Percentiles rank a stretch among this genome's conserved stretches.
Conservation (phyloP, 345 rosid genomes). For the Geranium rotundifolium region DNA sequence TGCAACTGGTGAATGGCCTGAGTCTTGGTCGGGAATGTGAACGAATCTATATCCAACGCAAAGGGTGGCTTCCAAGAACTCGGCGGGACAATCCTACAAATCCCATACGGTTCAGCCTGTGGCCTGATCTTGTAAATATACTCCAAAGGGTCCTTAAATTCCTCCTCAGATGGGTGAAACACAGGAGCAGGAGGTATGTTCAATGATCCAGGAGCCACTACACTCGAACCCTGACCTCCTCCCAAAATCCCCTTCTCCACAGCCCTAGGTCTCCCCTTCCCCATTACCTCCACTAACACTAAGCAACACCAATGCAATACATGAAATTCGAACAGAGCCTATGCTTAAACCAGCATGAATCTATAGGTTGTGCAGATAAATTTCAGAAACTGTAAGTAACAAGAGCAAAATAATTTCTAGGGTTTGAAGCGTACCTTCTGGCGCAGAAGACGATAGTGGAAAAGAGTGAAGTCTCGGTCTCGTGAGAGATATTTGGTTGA, state of each 20-base stretch:
- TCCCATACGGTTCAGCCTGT: constrained; percentile 86
- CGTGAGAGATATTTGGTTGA: too few species aligned
- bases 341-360: constrained; percentile 7
- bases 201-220: constrained; percentile 19
- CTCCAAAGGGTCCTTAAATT: constrained; percentile 74
- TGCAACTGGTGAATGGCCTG: constrained; percentile 97
- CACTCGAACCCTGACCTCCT: constrained; percentile 32
- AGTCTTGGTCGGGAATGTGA: constrained; percentile 77
- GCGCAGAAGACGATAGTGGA: not conserved
- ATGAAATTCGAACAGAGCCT: constrained; percentile 13
- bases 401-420: constrained; percentile 20
- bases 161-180: constrained; percentile 72
- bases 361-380: not conserved
- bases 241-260: constrained; percentile 59
- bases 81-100: constrained; percentile 92
- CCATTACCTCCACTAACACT: constrained; percentile 31
- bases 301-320: constrained; percentile 14
- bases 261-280: constrained; percentile 82
- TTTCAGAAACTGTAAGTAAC: not conserved
- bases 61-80: constrained; percentile 68
- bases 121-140: constrained; percentile 66
- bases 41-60: constrained; percentile 49
- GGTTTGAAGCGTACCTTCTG: constrained; percentile 47
- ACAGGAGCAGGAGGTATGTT: constrained; percentile 60
- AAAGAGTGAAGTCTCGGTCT: too few species aligned